Conservation (phyloP, 1,139 yeast genomes). For the Saccharomyces hybrid region DNA sequence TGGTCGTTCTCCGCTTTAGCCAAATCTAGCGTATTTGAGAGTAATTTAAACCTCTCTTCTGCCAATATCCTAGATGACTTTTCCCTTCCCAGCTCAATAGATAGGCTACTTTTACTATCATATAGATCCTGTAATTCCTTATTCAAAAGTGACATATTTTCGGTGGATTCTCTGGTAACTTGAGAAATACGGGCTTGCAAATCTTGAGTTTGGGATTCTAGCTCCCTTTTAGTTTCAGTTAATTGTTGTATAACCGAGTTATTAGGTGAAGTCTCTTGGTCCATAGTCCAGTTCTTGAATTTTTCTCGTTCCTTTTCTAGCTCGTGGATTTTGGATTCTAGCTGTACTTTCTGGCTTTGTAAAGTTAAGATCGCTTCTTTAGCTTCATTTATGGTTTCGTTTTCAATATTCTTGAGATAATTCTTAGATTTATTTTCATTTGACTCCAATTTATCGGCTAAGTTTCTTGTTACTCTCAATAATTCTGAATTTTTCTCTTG, state of each 20-base stretch:
- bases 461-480: slow-evolving; percentile 54
- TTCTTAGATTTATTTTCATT: slow-evolving; percentile 29
- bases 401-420: slow-evolving; percentile 44
- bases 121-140: slow-evolving; percentile 34
- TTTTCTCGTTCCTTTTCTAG: slow-evolving; percentile 20
- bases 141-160: slow-evolving; percentile 37
- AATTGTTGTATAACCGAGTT: background rate
- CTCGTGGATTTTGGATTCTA: slow-evolving; percentile 21
- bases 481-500: slow-evolving; percentile 69
- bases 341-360: slow-evolving; percentile 51
- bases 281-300: slow-evolving; percentile 7
- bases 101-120: slow-evolving; percentile 46
- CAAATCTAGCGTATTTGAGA: slow-evolving; percentile 35
- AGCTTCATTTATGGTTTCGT: slow-evolving; percentile 64
- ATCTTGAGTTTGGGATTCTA: slow-evolving; percentile 21
- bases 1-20: slow-evolving; percentile 41
- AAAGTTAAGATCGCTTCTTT: slow-evolving; percentile 62
- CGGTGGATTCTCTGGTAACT: slow-evolving; percentile 38
- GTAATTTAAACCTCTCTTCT: slow-evolving; percentile 38
- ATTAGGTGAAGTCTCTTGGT: background rate
- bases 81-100: slow-evolving; percentile 40
- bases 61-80: slow-evolving; percentile 40
- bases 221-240: background rate
- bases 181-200: slow-evolving; percentile 33
- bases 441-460: slow-evolving; percentile 61